Evolutionary conservation across 345 rosid genomes (phyloP), one percentile per base, ranked within the genome.

Genomic region (Citrus medica): DNA sequence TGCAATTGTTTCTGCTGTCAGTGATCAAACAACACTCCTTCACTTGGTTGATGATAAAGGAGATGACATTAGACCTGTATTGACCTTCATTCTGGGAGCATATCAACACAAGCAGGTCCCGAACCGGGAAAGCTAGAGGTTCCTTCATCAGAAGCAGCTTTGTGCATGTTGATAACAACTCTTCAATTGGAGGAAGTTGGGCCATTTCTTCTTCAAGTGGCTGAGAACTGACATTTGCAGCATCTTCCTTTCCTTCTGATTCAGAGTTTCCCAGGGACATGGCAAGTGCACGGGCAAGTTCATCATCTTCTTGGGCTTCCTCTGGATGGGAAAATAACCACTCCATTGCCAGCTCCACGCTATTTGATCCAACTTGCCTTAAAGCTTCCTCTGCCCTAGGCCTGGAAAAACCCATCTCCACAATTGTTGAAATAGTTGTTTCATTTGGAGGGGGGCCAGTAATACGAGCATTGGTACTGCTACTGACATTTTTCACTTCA

Each of bases 331-430:
- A 87, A 83, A 89, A 93, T 79, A 95, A 85, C 99, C 99, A 95
- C 84, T 95, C 99, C 96, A 90, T 95, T 70, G 99, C 99, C 87
- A 93, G 80, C 83, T 95, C 99, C 81, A 95, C 99, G 84, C 97
- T 93, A 73, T 90, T 91, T 56, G 96, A 90, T 75, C 94, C 96
- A 76, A 95, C 96, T 77, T 91, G 99, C 86, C 99, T 89, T 78
- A 95, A 81, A 64, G 99, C 98, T 87, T 95, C 98, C 82, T 95
- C 99, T 9, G 98, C 99, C 85, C 99, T 90, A 59, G 93, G 67
- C 84, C 99, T 91, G 74, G 98, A 78, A 84, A 95, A 95, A 38
- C 99, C 99, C 99, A 95, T 95, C 89, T 95, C 99, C 82, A 84
- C 98, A 82, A 95, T 93, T 59, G 97, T 93, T 74, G 90, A 82